Base-by-base conservation (phyloP, 2,329 filamentous ascomycete genomes). In the Trichoderma endophyticum region DNA sequence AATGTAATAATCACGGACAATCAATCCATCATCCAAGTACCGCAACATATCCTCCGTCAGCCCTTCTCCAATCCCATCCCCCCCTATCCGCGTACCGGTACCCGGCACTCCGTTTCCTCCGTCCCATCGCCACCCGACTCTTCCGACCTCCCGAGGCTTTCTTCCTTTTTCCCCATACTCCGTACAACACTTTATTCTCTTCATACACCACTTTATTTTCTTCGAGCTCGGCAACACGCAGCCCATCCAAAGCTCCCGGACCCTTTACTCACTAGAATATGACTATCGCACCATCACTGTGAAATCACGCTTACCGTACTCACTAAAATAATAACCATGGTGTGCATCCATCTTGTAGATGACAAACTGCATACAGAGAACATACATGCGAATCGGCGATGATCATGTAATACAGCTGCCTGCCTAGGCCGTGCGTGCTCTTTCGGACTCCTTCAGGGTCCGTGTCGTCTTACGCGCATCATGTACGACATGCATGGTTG, bases 141-240 rank as follows among this genome's bases (percentile, higher is more conserved):
- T 48, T 69, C 66, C 66, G 66, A 69, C 66, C 56, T 30, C 51
- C 64, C 62, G 62, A 65, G 51, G 54, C 24, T 43, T 28, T 34
- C 18, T 28, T 43, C n/a, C 6, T 1, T 26, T 15, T 26, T 6
- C 7, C 2, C 12, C 32, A 34, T 34, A 14, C 32, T 34, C 32
- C 28, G 8, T 48, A 51, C 43, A 51, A n/a, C 43, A 51, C 43
- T 21, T 51, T 51, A 8, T 8, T 48, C 9, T n/a, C 39, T 48
- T 48, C 21, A 28, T 5, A 36, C 34, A 36, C 34, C 34, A 15
- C 34, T 36, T 36, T 12, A 5, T 12, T 34, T 36, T 36, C 34
- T 15, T 36, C 34, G 34, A 36, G 48, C 48, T 66, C 63, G 63
- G 63, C 63, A 66, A 34, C 12, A 24, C 63, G 63, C 63, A 66